Evolutionary conservation across 1,284 basidiomycete species (phyloP), one percentile per base, ranked within the genome.

Genomic region (Papiliotrema fonsecae): DNA sequence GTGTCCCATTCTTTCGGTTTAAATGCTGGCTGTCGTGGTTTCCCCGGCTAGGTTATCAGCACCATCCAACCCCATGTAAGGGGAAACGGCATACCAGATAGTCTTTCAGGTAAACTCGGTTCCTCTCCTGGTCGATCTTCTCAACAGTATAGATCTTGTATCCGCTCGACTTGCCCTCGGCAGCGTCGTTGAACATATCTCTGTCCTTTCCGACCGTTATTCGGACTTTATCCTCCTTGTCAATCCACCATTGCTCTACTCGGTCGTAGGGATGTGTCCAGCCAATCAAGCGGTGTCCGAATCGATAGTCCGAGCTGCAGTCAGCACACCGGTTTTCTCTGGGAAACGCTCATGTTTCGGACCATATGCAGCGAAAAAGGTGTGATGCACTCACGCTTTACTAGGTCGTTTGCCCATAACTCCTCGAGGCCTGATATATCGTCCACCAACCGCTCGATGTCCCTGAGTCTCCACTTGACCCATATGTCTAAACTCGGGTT

Each of bases 81-180:
- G n/a, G n/a, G n/a, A n/a, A n/a, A n/a, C n/a, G n/a, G n/a, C n/a
- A n/a, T n/a, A n/a, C n/a, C n/a, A n/a, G n/a, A n/a, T n/a, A 25
- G 5, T 21, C 38, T 9, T 39, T 28, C 6, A 47, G 37, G 22
- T 35, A 42, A 10, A 42, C 47, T 30, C 19, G 22, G 31, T 48
- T 48, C 28, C 5, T 25, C 31, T 14, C 18, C 21, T n/a, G 21
- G 22, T 34, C 31, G 7, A 42, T 21, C 2, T 27, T 21, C 6
- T 19, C 27, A 21, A 48, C 32, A 10, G 18, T 42, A 19, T 39
- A 48, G 22, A 48, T 25, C 47, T 48, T 48, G 35, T 37, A 47
- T 16, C 45, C 45, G n/a, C 45, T 26, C 21, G n/a, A 14, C 19
- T 22, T 31, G 6, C 39, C 47, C 4, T 16, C 9, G 6, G n/a